Conservation (phyloP, 2,329 filamentous ascomycete species). For the Gremmenia infestans region DNA sequence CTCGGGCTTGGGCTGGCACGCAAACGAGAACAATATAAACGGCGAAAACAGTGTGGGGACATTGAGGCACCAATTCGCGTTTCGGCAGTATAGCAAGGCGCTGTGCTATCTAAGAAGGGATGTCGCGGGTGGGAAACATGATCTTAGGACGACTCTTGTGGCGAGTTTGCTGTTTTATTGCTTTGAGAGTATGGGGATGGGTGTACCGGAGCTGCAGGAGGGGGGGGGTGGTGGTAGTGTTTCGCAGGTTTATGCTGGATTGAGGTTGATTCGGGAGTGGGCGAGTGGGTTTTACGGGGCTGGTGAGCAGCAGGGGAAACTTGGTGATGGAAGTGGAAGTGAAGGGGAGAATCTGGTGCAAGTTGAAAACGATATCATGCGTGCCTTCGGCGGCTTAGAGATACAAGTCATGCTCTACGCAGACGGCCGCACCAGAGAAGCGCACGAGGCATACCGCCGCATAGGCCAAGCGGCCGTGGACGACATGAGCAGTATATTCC, state of each 20-base stretch:
- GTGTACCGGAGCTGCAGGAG: slow-evolving; percentile 7
- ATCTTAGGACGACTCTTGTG: slow-evolving; percentile 17
- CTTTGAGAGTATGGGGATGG: slow-evolving; percentile 18
- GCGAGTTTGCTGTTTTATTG: slow-evolving; percentile 20
- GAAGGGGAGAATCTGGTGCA: slow-evolving; percentile 10
- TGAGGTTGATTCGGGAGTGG: slow-evolving; percentile 20
- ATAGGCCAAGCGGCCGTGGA: slow-evolving; percentile 16
- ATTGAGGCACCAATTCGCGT: slow-evolving; percentile 17
- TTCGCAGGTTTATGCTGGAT: slow-evolving; percentile 13
- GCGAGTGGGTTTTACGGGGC: slow-evolving; percentile 8
- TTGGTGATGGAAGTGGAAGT: slow-evolving; percentile 1
- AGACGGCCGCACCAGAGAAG: slow-evolving; percentile 14
- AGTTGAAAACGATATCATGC: slow-evolving; percentile 16
- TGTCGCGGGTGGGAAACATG: slow-evolving; percentile 14
- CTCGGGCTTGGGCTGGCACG: too few relatives aligned
- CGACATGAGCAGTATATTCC: slow-evolving; percentile 19
- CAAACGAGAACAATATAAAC: too few relatives aligned
- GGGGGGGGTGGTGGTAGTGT: background rate
- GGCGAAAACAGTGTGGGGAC: slow-evolving; percentile 13
- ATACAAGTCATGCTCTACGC: slow-evolving; percentile 18
- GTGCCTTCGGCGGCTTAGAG: slow-evolving; percentile 15
- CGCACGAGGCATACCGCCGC: slow-evolving; percentile 16
- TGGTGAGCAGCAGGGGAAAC: background rate
- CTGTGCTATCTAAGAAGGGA: slow-evolving; percentile 16
- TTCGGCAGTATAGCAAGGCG: slow-evolving; percentile 20